These are phyloP conservation scores for Chaetomiaceae sp. DNA, from an alignment of 2,329 filamentous ascomycete species.

Conservation along the genomic window DNA sequence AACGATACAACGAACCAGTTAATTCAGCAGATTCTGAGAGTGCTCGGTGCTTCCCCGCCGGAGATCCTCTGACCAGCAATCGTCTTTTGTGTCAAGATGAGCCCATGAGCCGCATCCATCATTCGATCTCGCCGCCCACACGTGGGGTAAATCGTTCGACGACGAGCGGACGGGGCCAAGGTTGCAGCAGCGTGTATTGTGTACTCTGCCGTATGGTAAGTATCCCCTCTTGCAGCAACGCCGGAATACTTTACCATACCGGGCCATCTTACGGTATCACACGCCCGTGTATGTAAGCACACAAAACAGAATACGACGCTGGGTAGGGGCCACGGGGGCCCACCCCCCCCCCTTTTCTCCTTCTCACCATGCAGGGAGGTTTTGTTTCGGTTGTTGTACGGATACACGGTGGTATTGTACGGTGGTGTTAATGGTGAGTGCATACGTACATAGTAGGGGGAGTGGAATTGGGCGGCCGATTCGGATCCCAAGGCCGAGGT, in stretches of 20 bases:
- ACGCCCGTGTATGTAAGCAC: neutral
- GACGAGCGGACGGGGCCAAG: neutral
- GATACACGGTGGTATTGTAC: neutral
- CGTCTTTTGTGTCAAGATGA: neutral
- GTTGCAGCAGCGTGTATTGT: neutral
- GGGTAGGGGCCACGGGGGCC: too few relatives aligned
- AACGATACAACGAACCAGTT: too few relatives aligned
- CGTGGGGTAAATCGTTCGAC: slow-evolving; percentile 18
- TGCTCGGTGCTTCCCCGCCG: neutral
- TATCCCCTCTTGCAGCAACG: too few relatives aligned
- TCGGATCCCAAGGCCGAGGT: slow-evolving; percentile 3
- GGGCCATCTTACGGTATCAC: neutral
- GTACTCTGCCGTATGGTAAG: too few relatives aligned
- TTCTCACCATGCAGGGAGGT: neutral
- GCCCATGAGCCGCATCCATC: slow-evolving; percentile 12
- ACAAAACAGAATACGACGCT: neutral
- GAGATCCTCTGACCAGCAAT: neutral
- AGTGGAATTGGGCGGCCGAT: neutral
- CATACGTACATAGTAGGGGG: neutral
- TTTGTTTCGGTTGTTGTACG: neutral
- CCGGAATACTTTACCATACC: neutral
- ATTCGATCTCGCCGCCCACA: slow-evolving; percentile 11
- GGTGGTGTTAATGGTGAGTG: neutral
- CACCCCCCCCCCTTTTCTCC: too few relatives aligned
- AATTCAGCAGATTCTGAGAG: neutral